Evolutionary conservation across 306 rosid genomes (phyloP), one percentile per base, ranked within the genome.

Genomic region (Cucumis hystrix): DNA sequence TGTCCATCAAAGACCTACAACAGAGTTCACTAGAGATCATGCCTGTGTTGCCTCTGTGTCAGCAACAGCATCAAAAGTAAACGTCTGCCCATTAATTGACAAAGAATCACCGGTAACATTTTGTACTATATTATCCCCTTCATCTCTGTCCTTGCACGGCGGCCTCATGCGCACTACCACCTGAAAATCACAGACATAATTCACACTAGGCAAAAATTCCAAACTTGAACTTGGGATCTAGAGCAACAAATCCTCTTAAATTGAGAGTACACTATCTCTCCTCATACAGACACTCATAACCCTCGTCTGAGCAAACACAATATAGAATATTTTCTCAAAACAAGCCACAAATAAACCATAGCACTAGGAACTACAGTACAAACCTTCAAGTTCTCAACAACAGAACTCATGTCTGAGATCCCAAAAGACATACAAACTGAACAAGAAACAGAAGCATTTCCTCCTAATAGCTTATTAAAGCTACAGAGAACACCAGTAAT

Each of bases 81-180:
- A 96, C n/a, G 87, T 89, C 43, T 92, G 96, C 37, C 91, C 97
- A 63, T 96, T 96, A 58, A 96, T 85, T 2, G 91, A 78, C 82
- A 91, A 81, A 11, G 97, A 91, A 80, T 92, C 89, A 6, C 61
- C 30, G 7, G 99, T 88, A 60, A 81, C 73, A 82, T 92, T 96
- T 85, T 96, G 93, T 79, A 91, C 91, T n/a, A 90, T 87, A 43
- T 81, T 79, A 54, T 92, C 93, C 57, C 87, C 97, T 83, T 96
- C 97, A 63, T 91, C 97, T 82, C 79, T 91, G 75, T 88, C 98
- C 18, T 80, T 61, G 25, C 80, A 55, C 17, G 87, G 78, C 0
- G 98, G 99, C 64, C 99, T 83, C 97, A 96, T 88, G 82, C 98
- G 86, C 66, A 96, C 97, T 28, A 96, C 79, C 60, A 96, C 99